Base-by-base conservation (phyloP, 805 yeast species). In the Pichia occidentalis region DNA sequence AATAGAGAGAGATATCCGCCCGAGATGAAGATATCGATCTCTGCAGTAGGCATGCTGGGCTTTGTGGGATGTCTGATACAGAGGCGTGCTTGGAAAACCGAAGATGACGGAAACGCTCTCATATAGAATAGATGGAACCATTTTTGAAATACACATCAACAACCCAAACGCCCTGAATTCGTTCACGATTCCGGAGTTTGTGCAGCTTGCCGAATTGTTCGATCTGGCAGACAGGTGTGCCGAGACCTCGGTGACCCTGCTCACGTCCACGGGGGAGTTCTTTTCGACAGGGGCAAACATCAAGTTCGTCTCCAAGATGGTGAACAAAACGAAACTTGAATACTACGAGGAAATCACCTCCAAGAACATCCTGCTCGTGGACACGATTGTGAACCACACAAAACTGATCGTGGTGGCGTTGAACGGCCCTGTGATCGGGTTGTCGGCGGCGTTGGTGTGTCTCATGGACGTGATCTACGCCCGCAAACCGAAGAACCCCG, bases 251-350 rank as follows among this genome's bases (percentile, higher is more conserved):
- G 69, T 75, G 18, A 86, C 95, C 2, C 62, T 83, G 34, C 59
- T 86, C 34, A 78, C 75, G 52, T 69, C 86, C 24, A 66, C 81
- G 0, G 95, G 95, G 0, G 67, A 80, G 40, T 82, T 72, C 56
- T 86, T 85, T 57, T 77, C 86, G 19, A 82, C 95, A 6, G 96
- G 96, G 19, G 96, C 95, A 16, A 79, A 85, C 54, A 73, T 83
- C 36, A 67, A 56, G 24, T 14, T 41, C 2, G 46, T 59, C n/a
- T 59, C 65, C 0, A 40, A 63, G 38, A 30, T 56, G 47, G 45
- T 30, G 14, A 38, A 56, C 24, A 39, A 40, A 31, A 12, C 41
- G n/a, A 38, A 42, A 21, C 27, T 50, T 28, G 51, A 45, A 19
- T 56, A 50, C 25, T 45, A 53, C 53, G 61, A 39, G 42, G 61